phyloP scores from a whole-genome alignment of 768 basidiomycete species.

The Calocybe cyanea region DNA sequence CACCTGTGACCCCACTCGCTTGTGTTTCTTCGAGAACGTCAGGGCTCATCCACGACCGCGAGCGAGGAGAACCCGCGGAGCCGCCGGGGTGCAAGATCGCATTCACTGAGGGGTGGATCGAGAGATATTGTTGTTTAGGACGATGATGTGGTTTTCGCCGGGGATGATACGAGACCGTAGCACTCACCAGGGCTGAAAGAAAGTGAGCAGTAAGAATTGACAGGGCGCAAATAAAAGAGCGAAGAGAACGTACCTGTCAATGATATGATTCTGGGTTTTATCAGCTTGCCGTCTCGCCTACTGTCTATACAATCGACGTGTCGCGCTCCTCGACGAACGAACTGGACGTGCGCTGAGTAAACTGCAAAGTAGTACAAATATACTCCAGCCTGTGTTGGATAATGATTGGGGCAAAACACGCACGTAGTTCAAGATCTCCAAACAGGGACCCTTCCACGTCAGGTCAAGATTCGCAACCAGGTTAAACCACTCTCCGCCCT shows the following conservation, averaged over 20 bases:
- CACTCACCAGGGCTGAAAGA: slow-evolving; percentile 66
- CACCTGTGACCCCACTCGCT: slow-evolving; percentile 24
- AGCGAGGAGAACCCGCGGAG: slow-evolving; percentile 35
- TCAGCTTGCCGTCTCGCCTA: slow-evolving; percentile 88
- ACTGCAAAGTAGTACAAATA: slow-evolving; percentile 37
- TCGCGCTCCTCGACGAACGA: slow-evolving; percentile 82
- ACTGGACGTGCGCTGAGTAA: slow-evolving; percentile 84
- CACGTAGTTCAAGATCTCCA: slow-evolving; percentile 84
- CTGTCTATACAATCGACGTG: slow-evolving; percentile 75
- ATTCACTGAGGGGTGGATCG: slow-evolving; percentile 79
- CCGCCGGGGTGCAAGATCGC: slow-evolving; percentile 68
- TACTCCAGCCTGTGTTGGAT: slow-evolving; percentile 2
- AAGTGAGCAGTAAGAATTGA: not conserved
- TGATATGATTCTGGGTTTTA: slow-evolving; percentile 90
- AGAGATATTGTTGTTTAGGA: slow-evolving; percentile 79
- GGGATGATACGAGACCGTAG: slow-evolving; percentile 84
- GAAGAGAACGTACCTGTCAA: slow-evolving; percentile 55
- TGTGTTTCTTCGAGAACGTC: slow-evolving; percentile 23
- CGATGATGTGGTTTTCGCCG: slow-evolving; percentile 73
- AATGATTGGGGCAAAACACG: slow-evolving; percentile 24
- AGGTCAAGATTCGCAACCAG: slow-evolving; percentile 78
- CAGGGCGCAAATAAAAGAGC: not conserved
- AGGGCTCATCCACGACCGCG: slow-evolving; percentile 38
- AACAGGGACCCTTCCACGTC: slow-evolving; percentile 75
- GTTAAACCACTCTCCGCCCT: slow-evolving; percentile 58